These are phyloP conservation scores for Debaryomyces psychrophilus DNA, from an alignment of 1,139 yeast genomes.

Conservation along the genomic window DNA sequence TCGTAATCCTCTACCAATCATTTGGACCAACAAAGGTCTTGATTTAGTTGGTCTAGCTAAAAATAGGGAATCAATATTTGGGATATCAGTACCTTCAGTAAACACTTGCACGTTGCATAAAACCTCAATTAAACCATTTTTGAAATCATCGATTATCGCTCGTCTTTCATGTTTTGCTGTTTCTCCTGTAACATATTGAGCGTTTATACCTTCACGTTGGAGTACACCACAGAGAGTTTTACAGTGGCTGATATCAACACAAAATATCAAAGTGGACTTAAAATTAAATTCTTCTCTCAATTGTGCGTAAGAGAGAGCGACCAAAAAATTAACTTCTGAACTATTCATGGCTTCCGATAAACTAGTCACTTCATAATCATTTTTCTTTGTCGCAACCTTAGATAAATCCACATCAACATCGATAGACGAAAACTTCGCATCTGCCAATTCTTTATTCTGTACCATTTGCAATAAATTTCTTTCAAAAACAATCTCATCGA, in stretches of 20 bases:
- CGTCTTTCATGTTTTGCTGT: constrained; percentile 60
- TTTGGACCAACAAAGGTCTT: constrained; percentile 70
- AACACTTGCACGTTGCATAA: constrained; percentile 86
- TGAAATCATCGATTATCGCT: constrained; percentile 59
- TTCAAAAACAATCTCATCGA: constrained; percentile 78
- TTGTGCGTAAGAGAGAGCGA: constrained; percentile 60
- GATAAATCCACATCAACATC: constrained; percentile 42
- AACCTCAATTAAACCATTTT: constrained; percentile 65
- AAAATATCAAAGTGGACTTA: constrained; percentile 74
- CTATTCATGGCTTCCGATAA: constrained; percentile 62
- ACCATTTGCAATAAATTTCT: constrained; percentile 71
- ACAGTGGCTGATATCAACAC: constrained; percentile 75
- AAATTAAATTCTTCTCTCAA: constrained; percentile 40
- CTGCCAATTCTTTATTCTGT: constrained; percentile 66
- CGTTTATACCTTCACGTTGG: constrained; percentile 61
- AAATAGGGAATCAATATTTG: constrained; percentile 80
- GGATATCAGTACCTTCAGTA: constrained; percentile 96
- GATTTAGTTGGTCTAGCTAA: constrained; percentile 85
- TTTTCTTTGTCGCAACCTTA: constrained; percentile 33
- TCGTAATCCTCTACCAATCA: constrained; percentile 91
- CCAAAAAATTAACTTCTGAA: constrained; percentile 53
- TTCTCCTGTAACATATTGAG: constrained; percentile 73
- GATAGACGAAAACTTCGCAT: constrained; percentile 67
- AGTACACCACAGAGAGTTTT: constrained; percentile 56
- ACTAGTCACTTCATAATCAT: constrained; percentile 58